Conservation (phyloP, 805 yeast species). For the Candida cerambycidarum region DNA sequence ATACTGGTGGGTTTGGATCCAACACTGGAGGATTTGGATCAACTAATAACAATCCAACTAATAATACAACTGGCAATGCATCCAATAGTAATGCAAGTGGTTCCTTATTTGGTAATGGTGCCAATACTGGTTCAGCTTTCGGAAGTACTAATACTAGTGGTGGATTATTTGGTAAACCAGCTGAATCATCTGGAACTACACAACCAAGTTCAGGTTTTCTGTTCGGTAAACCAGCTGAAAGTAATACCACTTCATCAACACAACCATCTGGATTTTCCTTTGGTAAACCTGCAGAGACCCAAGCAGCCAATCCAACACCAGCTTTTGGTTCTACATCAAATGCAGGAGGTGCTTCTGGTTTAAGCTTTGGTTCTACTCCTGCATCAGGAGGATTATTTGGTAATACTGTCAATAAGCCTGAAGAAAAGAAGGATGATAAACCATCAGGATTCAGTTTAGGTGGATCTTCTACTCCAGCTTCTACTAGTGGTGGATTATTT, state of each 20-base stretch:
- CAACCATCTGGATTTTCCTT: slow-evolving; percentile 6
- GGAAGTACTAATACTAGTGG: slow-evolving; percentile 4
- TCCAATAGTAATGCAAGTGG: slow-evolving; percentile 6
- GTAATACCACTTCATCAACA: not conserved
- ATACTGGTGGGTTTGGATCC: slow-evolving; percentile 8
- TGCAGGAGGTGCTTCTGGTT: slow-evolving; percentile 2
- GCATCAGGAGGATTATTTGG: slow-evolving; percentile 18
- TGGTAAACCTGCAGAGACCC: slow-evolving; percentile 5
- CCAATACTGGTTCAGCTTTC: slow-evolving; percentile 2
- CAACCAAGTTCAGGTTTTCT: slow-evolving; percentile 13
- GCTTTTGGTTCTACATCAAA: slow-evolving; percentile 20
- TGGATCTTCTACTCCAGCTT: slow-evolving; percentile 18
- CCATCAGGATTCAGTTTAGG: slow-evolving; percentile 15
- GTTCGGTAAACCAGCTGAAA: slow-evolving; percentile 15
- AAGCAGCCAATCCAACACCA: slow-evolving; percentile 9
- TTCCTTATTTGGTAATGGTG: slow-evolving; percentile 5
- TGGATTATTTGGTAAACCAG: slow-evolving; percentile 10
- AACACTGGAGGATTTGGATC: slow-evolving; percentile 1
- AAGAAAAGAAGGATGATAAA: slow-evolving; percentile 1
- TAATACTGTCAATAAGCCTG: slow-evolving; percentile 15
- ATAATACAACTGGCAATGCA: not conserved
- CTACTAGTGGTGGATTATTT: slow-evolving; percentile 15
- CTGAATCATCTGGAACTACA: slow-evolving; percentile 11
- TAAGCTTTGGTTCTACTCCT: slow-evolving; percentile 9
- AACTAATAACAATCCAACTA: slow-evolving; percentile 5